Percentiles rank a stretch among this genome's conserved stretches.
phyloP scores from a whole-genome alignment of 2,329 filamentous ascomycete species.

The Raffaelea ambrosiae region DNA sequence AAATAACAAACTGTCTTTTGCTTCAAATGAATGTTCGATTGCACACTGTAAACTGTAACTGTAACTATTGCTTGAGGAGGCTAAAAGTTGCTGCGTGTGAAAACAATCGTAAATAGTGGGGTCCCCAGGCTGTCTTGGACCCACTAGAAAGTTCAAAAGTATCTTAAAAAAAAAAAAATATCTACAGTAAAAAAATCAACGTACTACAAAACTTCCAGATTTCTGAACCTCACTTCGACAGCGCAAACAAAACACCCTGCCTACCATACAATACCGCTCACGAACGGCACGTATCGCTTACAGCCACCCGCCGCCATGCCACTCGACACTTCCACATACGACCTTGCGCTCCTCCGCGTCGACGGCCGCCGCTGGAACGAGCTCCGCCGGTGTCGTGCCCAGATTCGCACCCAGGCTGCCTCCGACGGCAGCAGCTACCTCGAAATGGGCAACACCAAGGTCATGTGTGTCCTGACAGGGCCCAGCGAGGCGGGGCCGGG shows the following conservation, averaged over 20 bases:
- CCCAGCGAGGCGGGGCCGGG: constrained; percentile 58
- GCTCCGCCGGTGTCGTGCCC: constrained; percentile 76
- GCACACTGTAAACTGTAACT: too few species aligned
- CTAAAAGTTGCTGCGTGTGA: too few species aligned
- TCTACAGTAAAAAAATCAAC: too few species aligned
- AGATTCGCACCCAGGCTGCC: constrained; percentile 85
- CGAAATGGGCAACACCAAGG: constrained; percentile 95
- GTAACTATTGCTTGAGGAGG: too few species aligned
- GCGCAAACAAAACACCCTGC: neutral
- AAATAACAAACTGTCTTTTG: too few species aligned
- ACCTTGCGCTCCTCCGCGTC: constrained; percentile 72
- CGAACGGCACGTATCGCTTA: too few species aligned
- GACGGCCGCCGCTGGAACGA: constrained; percentile 95
- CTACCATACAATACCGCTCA: too few species aligned
- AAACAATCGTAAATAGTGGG: too few species aligned
- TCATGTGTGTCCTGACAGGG: constrained; percentile 86
- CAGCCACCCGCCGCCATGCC: constrained; percentile 52
- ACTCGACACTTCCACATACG: constrained; percentile 88
- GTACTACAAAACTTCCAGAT: neutral
- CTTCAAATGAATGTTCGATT: too few species aligned
- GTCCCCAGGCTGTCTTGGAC: too few species aligned
- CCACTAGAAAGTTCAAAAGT: neutral
- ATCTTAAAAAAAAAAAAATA: too few species aligned
- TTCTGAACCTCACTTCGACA: neutral
- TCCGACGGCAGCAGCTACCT: constrained; percentile 91